These are phyloP conservation scores for Dactylellina cionopaga DNA, from an alignment of 2,329 filamentous ascomycete species.

Conservation along the genomic window DNA sequence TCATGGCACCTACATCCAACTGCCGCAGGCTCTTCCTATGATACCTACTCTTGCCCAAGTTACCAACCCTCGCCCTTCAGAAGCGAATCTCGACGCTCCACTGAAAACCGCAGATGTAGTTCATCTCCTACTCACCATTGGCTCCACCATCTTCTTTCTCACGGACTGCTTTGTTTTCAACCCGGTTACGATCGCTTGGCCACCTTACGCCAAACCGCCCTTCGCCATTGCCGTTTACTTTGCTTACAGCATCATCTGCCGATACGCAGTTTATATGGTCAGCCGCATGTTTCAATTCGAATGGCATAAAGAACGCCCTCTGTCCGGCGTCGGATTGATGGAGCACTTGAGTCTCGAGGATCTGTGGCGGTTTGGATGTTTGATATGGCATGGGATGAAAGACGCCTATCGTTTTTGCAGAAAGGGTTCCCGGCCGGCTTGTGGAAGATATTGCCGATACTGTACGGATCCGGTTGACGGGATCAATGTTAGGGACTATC, in stretches of 20 bases:
- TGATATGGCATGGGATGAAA: not conserved
- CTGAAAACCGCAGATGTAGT: constrained; percentile 12
- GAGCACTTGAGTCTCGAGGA: constrained; percentile 21
- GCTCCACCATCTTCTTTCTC: constrained; percentile 14
- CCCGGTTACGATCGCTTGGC: constrained; percentile 14
- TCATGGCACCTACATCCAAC: not conserved
- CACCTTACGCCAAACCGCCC: not conserved
- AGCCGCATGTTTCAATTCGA: not conserved
- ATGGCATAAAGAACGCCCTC: constrained; percentile 26
- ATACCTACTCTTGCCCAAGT: not conserved
- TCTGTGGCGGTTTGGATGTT: not conserved
- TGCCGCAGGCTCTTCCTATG: not conserved
- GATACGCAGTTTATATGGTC: constrained; percentile 2
- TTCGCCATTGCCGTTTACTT: constrained; percentile 13
- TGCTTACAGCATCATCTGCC: constrained; percentile 20
- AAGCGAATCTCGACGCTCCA: not conserved
- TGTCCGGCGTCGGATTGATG: constrained; percentile 8
- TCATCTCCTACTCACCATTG: constrained; percentile 8
- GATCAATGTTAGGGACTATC: not conserved
- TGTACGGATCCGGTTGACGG: not conserved
- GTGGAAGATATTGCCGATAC: not conserved
- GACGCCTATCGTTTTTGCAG: not conserved
- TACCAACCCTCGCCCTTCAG: not conserved
- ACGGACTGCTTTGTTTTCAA: constrained; percentile 27
- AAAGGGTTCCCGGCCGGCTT: not conserved